Percentiles rank a stretch among this genome's conserved stretches.
phyloP scores from a whole-genome alignment of 345 rosid species.

The Hibiscus syriacus region DNA sequence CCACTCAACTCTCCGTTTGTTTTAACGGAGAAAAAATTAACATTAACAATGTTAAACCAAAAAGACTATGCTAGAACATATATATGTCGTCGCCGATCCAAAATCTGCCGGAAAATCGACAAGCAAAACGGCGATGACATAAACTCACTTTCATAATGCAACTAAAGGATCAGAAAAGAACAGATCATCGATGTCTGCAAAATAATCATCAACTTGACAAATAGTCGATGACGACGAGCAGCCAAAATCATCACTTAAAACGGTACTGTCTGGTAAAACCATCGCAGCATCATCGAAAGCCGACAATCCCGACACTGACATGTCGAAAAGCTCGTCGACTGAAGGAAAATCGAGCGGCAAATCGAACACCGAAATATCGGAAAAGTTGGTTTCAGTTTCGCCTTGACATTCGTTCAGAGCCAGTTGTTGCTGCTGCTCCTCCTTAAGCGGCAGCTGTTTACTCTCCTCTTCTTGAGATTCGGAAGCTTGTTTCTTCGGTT shows the following conservation, averaged over 20 bases:
- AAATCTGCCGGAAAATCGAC: constrained; percentile 37
- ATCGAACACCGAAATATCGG: constrained; percentile 24
- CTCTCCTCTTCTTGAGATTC: constrained; percentile 13
- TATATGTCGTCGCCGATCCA: constrained; percentile 36
- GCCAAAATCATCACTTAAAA: constrained; percentile 25
- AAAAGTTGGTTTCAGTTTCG: constrained; percentile 19
- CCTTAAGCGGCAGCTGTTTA: constrained; percentile 20
- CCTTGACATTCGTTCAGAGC: constrained; percentile 26
- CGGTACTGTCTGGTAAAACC: constrained; percentile 17
- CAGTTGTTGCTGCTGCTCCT: neutral
- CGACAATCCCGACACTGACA: constrained; percentile 35
- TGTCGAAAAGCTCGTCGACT: constrained; percentile 51
- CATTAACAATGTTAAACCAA: neutral
- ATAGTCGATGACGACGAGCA: constrained; percentile 17
- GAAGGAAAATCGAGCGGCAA: constrained; percentile 44
- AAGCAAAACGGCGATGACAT: constrained; percentile 7
- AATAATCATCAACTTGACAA: constrained; percentile 36
- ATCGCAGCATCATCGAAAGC: constrained; percentile 38
- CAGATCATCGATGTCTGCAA: constrained; percentile 70
- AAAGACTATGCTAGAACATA: neutral
- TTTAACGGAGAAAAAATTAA: constrained; percentile 27
- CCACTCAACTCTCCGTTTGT: constrained; percentile 20
- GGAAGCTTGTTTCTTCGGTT: constrained; percentile 17
- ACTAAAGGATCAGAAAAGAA: constrained; percentile 36
- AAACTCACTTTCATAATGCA: neutral